Evolutionary conservation across 1,284 basidiomycete species (phyloP).

Genomic region (Cryptococcus deneoformans): DNA sequence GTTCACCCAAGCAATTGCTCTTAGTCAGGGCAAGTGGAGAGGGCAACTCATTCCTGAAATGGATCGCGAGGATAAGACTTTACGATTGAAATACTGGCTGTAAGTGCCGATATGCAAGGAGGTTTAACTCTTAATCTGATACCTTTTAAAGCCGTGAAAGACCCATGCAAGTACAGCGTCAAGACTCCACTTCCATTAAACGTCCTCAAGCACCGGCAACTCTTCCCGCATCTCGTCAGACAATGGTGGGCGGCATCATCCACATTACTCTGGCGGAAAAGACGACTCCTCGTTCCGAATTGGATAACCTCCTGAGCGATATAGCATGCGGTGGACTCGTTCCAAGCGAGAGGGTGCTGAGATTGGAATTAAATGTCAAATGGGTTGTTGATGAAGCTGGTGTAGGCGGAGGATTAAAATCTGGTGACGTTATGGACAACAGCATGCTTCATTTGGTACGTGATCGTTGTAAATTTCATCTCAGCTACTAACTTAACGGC

Average conservation of each 20-base stretch:
- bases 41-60: constrained; percentile 37
- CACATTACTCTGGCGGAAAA: constrained; percentile 27
- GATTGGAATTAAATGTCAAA: constrained; percentile 26
- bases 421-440: constrained; percentile 32
- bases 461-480: neutral
- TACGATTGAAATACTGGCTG: constrained; percentile 41
- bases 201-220: constrained; percentile 11
- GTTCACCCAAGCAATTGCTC: constrained; percentile 31
- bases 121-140: neutral
- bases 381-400: constrained; percentile 44
- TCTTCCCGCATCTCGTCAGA: constrained; percentile 10
- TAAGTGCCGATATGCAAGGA: constrained; percentile 11
- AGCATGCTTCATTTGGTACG: constrained; percentile 26
- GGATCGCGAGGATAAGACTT: constrained; percentile 28
- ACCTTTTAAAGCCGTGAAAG: constrained; percentile 11
- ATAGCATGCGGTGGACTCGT: constrained; percentile 12
- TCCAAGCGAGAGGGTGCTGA: constrained; percentile 27
- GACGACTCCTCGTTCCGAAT: constrained; percentile 6
- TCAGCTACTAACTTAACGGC: neutral
- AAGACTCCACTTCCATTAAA: constrained; percentile 19
- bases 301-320: constrained; percentile 19
- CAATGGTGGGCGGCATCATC: constrained; percentile 33
- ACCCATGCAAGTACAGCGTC: constrained; percentile 7
- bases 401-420: constrained; percentile 31
- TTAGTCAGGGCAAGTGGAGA: constrained; percentile 36